phyloP scores from a whole-genome alignment of 352 stramenopile species.

The Pythium phragmitis region DNA sequence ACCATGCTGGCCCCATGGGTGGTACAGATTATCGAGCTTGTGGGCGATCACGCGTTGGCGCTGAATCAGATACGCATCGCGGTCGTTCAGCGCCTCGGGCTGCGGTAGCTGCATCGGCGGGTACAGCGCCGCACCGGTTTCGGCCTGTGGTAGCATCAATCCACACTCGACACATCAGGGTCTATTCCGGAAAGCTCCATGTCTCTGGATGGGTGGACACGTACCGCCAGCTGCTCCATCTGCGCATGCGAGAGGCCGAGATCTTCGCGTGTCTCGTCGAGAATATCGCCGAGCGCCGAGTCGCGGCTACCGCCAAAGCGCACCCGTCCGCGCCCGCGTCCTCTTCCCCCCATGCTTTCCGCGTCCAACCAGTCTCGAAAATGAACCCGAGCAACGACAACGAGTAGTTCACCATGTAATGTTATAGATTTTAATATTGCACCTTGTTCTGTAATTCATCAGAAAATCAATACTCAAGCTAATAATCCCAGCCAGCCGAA shows the following conservation, averaged over 20 bases:
- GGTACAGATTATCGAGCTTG: conserved; percentile 71
- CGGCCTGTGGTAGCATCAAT: conserved; percentile 30
- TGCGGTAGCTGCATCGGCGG: conserved; percentile 63
- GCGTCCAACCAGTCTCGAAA: conserved; percentile 10
- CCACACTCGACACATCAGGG: too few species aligned
- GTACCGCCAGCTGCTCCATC: conserved; percentile 67
- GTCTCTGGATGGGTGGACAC: conserved; percentile 3
- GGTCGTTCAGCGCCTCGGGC: conserved; percentile 51
- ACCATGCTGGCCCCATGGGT: conserved; percentile 49
- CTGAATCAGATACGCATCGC: conserved; percentile 68
- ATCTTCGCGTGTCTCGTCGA: conserved; percentile 74
- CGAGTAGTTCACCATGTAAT: too few species aligned
- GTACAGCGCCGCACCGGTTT: conserved; percentile 49
- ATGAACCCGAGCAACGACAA: too few species aligned
- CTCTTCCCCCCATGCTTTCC: conserved; percentile 47
- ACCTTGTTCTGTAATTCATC: too few species aligned
- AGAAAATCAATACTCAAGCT: too few species aligned
- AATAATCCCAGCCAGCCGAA: too few species aligned
- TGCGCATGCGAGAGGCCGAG: conserved; percentile 63
- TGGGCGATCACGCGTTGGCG: conserved; percentile 63
- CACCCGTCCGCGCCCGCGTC: conserved; percentile 60
- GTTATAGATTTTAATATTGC: too few species aligned
- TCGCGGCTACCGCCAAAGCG: conserved; percentile 74
- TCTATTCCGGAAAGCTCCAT: not conserved
- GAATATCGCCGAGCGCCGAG: conserved; percentile 60